Evolutionary conservation across 169 alveolate species (phyloP).

Genomic region (Babesia bigemina): DNA sequence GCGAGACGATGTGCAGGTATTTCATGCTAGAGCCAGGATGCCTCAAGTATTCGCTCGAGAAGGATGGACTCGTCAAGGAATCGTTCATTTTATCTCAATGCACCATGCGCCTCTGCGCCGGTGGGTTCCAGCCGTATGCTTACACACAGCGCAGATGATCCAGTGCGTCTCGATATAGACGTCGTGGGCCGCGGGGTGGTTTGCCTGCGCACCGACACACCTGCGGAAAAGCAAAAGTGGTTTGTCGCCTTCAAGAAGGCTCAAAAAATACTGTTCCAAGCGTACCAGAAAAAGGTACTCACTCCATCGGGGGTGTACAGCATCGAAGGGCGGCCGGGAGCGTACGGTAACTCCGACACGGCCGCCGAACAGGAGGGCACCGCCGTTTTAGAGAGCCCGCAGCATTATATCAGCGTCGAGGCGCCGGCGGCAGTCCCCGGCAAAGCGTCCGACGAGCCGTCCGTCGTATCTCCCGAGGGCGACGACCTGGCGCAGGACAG

Average conservation of each 20-base stretch:
- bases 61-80: slow-evolving; percentile 76
- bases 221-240: slow-evolving; percentile 79
- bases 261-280: slow-evolving; percentile 58
- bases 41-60: slow-evolving; percentile 75
- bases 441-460: background rate
- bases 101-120: slow-evolving; percentile 74
- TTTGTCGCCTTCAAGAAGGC: slow-evolving; percentile 78
- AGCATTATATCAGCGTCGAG: background rate
- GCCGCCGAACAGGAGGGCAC: background rate
- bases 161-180: slow-evolving; percentile 78
- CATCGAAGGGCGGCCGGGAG: slow-evolving; percentile 25
- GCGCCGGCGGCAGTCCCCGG: background rate
- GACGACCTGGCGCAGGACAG: slow-evolving; percentile 16
- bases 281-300: slow-evolving; percentile 40
- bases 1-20: slow-evolving; percentile 45
- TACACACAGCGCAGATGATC: slow-evolving; percentile 65
- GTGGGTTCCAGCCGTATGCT: slow-evolving; percentile 12
- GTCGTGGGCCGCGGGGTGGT: slow-evolving; percentile 75
- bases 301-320: slow-evolving; percentile 50
- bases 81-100: slow-evolving; percentile 76
- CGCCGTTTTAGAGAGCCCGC: background rate
- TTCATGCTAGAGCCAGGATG: slow-evolving; percentile 82
- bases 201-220: slow-evolving; percentile 75
- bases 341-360: slow-evolving; percentile 3
- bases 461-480: background rate